phyloP scores from a whole-genome alignment of 768 basidiomycete species.

The Phanerochaete sordida region DNA sequence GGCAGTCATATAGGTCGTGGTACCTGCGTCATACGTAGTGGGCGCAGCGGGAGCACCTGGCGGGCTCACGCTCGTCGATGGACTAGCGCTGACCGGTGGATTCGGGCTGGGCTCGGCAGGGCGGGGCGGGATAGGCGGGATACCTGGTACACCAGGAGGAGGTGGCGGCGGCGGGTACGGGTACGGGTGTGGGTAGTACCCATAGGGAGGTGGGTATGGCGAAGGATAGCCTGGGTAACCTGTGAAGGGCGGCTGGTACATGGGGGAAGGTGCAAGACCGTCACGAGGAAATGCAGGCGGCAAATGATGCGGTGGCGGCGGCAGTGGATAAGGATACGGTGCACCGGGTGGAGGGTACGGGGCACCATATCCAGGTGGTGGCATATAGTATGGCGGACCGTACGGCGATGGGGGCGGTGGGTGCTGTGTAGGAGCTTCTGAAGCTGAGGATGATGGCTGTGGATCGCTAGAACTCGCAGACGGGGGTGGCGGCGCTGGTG shows the following conservation, averaged over 20 bases:
- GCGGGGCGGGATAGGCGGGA: not conserved
- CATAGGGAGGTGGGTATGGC: not conserved
- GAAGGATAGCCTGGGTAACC: slow-evolving; percentile 9
- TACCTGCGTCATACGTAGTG: not conserved
- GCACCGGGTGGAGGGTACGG: slow-evolving; percentile 26
- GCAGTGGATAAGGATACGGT: slow-evolving; percentile 20
- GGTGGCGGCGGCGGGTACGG: slow-evolving; percentile 9
- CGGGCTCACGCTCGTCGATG: not conserved
- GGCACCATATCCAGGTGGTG: slow-evolving; percentile 26
- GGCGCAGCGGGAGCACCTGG: not conserved
- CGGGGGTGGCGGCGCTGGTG: not conserved
- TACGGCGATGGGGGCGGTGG: slow-evolving; percentile 7
- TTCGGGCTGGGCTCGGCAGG: not conserved
- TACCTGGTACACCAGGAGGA: not conserved
- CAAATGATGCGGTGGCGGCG: not conserved
- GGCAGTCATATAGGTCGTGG: not conserved
- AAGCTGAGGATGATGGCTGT: not conserved
- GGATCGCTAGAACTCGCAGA: not conserved
- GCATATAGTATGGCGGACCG: slow-evolving; percentile 36
- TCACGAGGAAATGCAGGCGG: slow-evolving; percentile 10
- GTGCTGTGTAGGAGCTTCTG: not conserved
- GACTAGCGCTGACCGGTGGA: not conserved
- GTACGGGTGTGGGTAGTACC: slow-evolving; percentile 16
- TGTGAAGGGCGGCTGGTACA: slow-evolving; percentile 17
- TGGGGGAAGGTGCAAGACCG: slow-evolving; percentile 2